Conservation (phyloP, 129 eudicot genomes). For the Flaveria sonorensis region DNA sequence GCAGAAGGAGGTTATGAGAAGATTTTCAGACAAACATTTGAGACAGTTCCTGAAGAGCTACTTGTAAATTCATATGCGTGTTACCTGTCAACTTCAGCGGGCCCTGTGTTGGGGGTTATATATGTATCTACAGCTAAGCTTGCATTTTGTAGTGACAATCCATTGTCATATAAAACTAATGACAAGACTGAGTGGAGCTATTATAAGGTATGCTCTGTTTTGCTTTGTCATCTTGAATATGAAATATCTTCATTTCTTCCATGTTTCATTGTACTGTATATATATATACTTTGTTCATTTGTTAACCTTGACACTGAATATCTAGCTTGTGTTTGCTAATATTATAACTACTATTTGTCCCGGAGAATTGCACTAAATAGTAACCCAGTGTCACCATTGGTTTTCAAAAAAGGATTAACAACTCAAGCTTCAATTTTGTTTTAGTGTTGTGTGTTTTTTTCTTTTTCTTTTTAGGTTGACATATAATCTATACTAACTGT, state of each 20-base stretch:
- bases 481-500: neutral
- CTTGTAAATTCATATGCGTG: constrained; percentile 81
- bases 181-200: constrained; percentile 90
- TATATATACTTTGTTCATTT: neutral
- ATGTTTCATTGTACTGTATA: neutral
- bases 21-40: constrained; percentile 85
- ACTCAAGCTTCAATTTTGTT: neutral
- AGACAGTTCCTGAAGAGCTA: constrained; percentile 82
- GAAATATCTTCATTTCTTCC: constrained; percentile 2
- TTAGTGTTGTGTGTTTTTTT: neutral
- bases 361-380: neutral
- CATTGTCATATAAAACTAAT: constrained; percentile 65
- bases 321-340: neutral
- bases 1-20: constrained; percentile 97
- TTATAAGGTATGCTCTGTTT: constrained; percentile 64
- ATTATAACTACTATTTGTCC: neutral
- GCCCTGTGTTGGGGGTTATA: constrained; percentile 87
- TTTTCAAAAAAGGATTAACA: neutral
- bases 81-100: constrained; percentile 91
- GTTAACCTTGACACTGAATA: neutral
- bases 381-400: neutral
- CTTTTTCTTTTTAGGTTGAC: neutral
- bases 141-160: constrained; percentile 90
- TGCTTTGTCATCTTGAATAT: neutral
- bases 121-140: constrained; percentile 80